A percentile compares a stretch with the other conserved stretches of the same genome.
Evolutionary conservation across 2,329 filamentous ascomycete species (phyloP).

Genomic region (Apiospora arundinis): DNA sequence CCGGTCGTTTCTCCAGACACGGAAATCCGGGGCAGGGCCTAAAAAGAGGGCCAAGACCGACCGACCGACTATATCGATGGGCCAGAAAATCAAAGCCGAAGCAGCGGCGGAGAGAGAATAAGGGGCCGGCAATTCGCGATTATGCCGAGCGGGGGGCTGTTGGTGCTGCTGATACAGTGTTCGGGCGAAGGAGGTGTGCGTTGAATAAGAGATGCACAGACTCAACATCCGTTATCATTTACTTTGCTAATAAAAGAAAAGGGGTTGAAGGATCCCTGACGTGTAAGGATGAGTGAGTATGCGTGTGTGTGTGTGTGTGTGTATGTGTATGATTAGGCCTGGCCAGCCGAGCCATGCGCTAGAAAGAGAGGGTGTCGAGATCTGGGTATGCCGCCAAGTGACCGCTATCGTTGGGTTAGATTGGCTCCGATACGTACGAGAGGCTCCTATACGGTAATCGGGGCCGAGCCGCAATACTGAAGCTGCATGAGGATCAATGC

Average conservation of each 20-base stretch:
- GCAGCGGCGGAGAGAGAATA: neutral
- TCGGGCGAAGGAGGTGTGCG: neutral
- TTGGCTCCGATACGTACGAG: neutral
- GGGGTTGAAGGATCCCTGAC: neutral
- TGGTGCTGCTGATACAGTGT: neutral
- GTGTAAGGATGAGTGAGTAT: neutral
- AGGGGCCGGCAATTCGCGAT: neutral
- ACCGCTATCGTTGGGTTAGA: neutral
- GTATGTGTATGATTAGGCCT: neutral
- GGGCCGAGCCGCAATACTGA: constrained; percentile 21
- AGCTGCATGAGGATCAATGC: constrained; percentile 17
- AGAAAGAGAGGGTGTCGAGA: constrained; percentile 2
- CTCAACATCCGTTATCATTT: neutral
- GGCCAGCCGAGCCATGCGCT: constrained; percentile 3
- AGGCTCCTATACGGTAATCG: constrained; percentile 16
- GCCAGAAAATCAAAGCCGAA: neutral
- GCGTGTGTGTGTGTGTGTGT: neutral
- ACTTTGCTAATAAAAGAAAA: neutral
- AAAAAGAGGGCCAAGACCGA: constrained; percentile 9
- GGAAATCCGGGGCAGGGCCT: constrained; percentile 11
- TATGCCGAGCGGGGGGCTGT: neutral
- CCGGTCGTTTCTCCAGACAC: constrained; percentile 6
- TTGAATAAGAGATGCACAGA: neutral
- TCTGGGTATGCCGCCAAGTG: constrained; percentile 3
- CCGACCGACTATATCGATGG: constrained; percentile 6